phyloP scores from a whole-genome alignment of 768 basidiomycete genomes.

The Auriscalpium vulgare region DNA sequence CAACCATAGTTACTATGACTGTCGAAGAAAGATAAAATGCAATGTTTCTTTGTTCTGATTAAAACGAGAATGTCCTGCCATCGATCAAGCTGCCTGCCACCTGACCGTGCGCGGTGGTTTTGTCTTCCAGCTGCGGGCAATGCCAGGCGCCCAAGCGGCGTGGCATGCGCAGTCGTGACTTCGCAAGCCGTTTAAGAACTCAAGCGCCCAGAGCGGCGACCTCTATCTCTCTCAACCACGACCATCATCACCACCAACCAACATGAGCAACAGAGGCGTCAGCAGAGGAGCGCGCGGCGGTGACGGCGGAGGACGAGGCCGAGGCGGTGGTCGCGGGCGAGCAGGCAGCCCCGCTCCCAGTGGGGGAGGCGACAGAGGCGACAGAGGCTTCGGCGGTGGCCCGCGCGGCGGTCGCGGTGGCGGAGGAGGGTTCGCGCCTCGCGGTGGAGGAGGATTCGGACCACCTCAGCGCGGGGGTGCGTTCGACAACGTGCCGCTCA shows the following conservation, averaged over 20 bases:
- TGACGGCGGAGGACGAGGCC: constrained; percentile 10
- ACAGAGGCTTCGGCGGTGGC: constrained; percentile 6
- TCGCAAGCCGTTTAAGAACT: neutral
- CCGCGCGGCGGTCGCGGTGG: constrained; percentile 1
- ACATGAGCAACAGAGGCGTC: neutral
- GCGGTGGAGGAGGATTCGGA: constrained; percentile 18
- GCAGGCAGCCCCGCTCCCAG: constrained; percentile 12
- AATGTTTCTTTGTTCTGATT: neutral
- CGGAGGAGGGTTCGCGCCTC: constrained; percentile 2
- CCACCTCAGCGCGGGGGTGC: constrained; percentile 21
- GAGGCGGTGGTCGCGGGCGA: constrained; percentile 9
- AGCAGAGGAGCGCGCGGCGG: constrained; percentile 5
- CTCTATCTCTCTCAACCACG: neutral
- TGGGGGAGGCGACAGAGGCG: constrained; percentile 5
- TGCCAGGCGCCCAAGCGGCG: neutral
- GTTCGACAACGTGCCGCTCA: constrained; percentile 15
- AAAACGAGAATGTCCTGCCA: no score
- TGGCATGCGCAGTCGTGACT: neutral
- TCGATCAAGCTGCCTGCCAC: neutral
- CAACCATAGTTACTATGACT: neutral
- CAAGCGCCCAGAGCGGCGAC: neutral
- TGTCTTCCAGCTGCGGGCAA: neutral
- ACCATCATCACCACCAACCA: neutral
- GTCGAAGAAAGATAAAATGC: constrained; percentile 1
- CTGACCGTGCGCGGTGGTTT: neutral